Base-by-base conservation (phyloP, 371 early-diverging fungal genomes). In the Mucor irregularis region DNA sequence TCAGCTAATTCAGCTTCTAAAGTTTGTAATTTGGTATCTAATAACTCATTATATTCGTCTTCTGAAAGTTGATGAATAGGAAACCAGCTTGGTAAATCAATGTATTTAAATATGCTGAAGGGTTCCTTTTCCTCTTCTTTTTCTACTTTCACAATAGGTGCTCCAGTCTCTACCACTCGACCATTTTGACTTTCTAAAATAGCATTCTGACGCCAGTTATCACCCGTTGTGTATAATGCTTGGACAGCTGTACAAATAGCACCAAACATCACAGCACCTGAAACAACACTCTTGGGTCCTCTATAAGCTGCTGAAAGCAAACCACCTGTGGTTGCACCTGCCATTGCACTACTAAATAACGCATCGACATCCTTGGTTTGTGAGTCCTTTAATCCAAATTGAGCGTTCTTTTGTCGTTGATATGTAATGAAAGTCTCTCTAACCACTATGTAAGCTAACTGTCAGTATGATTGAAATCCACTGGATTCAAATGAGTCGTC, bases 241-340 rank as follows among this genome's bases (percentile, higher is more conserved):
- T 79, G 76, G 2, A 60, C 17, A 4, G 58, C 72, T 13, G 72
- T 53, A 48, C 70, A 66, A 19, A 79, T 45, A 10, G 57, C 45
- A 29, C 83, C 81, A 65, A 80, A 82, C 66, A 84, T 74, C 34
- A 84, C 56, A 7, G 76, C 63, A 10, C 83, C 82, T 5, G 85
- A 74, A 0, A 75, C 53, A 1, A 78, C 72, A 9, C 76, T 71
- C 43, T 73, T 70, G 4, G 75, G 69, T 42, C 85, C 85, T 29
- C 80, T 77, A 38, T 68, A 71, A 17, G 74, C 56, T 11, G 82
- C 80, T 5, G 80, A 64, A 13, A 84, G 56, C 10, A 82, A 54
- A 25, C 85, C 83, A 51, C 85, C 85, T 22, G 82, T 81, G 8
- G 72, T 78, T 5, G 71, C 73, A 42, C 85, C 85, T 33, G 85